Percentiles rank a stretch among this genome's conserved stretches.
Evolutionary conservation across 345 rosid genomes (phyloP).

Genomic region (Brassica nigra): DNA sequence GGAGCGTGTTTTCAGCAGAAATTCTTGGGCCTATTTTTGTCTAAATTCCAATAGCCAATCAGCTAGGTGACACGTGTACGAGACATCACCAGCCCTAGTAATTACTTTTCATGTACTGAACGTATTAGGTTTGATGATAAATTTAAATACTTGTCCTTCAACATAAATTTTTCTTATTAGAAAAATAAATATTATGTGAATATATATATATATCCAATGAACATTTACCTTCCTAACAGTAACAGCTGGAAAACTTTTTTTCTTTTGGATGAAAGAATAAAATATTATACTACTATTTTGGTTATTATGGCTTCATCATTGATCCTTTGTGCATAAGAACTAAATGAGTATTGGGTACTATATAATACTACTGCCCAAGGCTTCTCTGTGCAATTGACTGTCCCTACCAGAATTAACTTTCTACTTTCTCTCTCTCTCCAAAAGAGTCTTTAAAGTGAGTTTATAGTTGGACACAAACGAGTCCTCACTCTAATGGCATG

Average conservation of each 20-base stretch:
- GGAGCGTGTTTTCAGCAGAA: conserved; percentile 39
- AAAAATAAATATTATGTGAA: neutral
- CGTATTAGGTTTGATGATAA: conserved; percentile 16
- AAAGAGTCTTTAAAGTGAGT: conserved; percentile 17
- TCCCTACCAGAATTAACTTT: conserved; percentile 45
- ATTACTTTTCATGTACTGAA: conserved; percentile 19
- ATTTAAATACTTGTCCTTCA: neutral
- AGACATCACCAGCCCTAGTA: conserved; percentile 17
- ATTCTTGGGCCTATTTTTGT: conserved; percentile 40
- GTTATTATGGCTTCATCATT: conserved; percentile 30
- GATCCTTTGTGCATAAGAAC: conserved; percentile 51
- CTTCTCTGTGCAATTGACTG: conserved; percentile 47
- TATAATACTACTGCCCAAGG: conserved; percentile 45
- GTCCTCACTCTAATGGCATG: conserved; percentile 65
- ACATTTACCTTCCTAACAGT: neutral
- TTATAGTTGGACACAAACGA: conserved; percentile 30
- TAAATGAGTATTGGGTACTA: conserved; percentile 38
- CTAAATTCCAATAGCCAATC: conserved; percentile 24
- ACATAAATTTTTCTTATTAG: neutral
- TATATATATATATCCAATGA: neutral
- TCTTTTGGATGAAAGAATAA: neutral
- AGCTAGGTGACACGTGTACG: conserved; percentile 30
- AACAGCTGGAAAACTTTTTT: neutral
- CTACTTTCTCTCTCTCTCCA: conserved; percentile 27
- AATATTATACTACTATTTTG: neutral